phyloP scores from a whole-genome alignment of 495 filamentous ascomycete species.

The Lentithecium fluviatile region DNA sequence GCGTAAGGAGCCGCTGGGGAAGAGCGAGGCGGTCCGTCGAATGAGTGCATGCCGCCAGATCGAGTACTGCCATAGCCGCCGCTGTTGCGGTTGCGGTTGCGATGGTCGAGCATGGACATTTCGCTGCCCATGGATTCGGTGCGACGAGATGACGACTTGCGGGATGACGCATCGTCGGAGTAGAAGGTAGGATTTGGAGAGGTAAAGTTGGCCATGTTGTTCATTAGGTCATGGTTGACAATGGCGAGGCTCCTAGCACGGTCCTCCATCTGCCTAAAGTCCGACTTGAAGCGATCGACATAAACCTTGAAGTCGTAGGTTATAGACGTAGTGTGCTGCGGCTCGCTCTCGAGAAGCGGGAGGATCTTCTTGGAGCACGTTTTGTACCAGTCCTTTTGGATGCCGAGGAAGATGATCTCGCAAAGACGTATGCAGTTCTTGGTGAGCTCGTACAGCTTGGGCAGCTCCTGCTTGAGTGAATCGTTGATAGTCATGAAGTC shows the following conservation, averaged over 20 bases:
- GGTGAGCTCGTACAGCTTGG: constrained; percentile 76
- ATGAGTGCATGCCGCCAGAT: constrained; percentile 1
- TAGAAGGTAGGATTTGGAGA: constrained; percentile 50
- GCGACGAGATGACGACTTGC: constrained; percentile 41
- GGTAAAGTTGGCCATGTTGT: constrained; percentile 55
- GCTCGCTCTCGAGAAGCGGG: constrained; percentile 64
- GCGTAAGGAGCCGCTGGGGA: background rate
- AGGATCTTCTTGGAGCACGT: constrained; percentile 79
- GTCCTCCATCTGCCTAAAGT: constrained; percentile 63
- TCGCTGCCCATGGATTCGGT: constrained; percentile 42
- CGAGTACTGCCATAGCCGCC: constrained; percentile 14
- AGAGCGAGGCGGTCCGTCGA: constrained; percentile 14
- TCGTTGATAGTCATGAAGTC: constrained; percentile 89
- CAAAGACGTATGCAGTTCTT: constrained; percentile 76
- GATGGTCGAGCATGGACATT: constrained; percentile 15
- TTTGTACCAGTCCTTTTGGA: constrained; percentile 76
- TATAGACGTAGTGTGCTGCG: constrained; percentile 64
- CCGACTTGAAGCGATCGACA: constrained; percentile 58
- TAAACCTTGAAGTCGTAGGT: constrained; percentile 49
- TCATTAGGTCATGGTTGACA: constrained; percentile 59
- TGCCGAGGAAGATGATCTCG: constrained; percentile 73
- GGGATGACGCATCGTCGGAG: constrained; percentile 38
- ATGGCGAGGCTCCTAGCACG: constrained; percentile 54
- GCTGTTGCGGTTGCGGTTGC: constrained; percentile 22
- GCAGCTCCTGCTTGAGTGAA: constrained; percentile 86